Base-by-base conservation (phyloP, 2,329 filamentous ascomycete species). In the Hymenoscyphus albidus region DNA sequence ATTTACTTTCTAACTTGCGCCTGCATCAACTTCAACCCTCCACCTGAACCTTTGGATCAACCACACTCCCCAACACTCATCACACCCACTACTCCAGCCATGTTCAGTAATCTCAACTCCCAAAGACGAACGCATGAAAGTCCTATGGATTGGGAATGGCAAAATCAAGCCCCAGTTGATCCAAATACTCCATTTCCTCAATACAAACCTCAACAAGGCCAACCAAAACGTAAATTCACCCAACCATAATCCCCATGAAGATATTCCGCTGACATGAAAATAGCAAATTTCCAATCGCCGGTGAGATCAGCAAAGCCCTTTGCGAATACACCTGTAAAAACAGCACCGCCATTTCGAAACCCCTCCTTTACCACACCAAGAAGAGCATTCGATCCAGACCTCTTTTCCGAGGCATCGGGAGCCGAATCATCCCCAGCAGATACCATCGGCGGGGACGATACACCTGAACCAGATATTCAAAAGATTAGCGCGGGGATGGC, bases 141-240 rank as follows among this genome's bases (percentile, higher is more conserved):
- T 67, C 85, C 80, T 68, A 89, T 89, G 86, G 86, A 88, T 71
- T 89, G 84, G 83, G 84, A 88, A 73, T 88, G 86, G 74, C 82
- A 88, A 70, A 80, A 79, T 35, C 76, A 78, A 58, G 85, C 82
- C 1, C 85, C 85, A 18, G 76, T 85, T 66, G 86, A 88, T 76
- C 81, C 81, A 18, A 85, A 83, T 10, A 88, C 85, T 68, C 86
- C 86, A 1, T 88, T 88, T 74, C 79, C 82, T 22, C 83, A 85
- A 68, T 80, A 83, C 44, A 78, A 80, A 48, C 64, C 68, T 16
- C 68, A 71, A 22, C 63, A 66, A 48, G 68, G 70, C 22, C 68
- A 70, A 16, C 73, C 44, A 51, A 51, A 72, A 62, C 60, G 73
- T 75, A 64, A 63, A 68, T 67, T 64, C 48, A 51, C 40, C 38